These are phyloP conservation scores for Diaporthe batatas DNA, from an alignment of 2,329 filamentous ascomycete species.

Conservation along the genomic window DNA sequence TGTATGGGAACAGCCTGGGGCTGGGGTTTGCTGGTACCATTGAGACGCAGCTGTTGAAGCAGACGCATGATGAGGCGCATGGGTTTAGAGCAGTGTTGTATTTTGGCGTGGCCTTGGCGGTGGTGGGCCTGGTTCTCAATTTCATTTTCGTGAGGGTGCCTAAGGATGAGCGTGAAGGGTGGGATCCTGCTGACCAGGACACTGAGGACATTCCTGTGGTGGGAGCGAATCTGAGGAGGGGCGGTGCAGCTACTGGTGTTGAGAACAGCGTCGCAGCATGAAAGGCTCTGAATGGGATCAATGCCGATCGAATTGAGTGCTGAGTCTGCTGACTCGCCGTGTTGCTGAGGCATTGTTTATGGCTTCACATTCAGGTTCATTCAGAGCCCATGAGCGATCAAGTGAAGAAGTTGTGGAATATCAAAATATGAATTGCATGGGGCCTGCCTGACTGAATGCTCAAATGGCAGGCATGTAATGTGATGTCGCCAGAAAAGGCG, in stretches of 20 bases:
- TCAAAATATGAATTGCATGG: background rate
- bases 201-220: constrained; percentile 12
- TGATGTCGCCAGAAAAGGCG: background rate
- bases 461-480: background rate
- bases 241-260: constrained; percentile 20
- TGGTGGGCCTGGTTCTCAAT: constrained; percentile 52
- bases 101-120: constrained; percentile 54
- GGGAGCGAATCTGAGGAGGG: constrained; percentile 2
- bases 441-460: background rate
- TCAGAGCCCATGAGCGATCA: too few species aligned
- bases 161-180: constrained; percentile 55
- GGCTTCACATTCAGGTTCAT: too few species aligned
- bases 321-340: too few species aligned
- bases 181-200: constrained; percentile 43
- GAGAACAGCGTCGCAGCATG: constrained; percentile 14
- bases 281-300: background rate
- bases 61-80: constrained; percentile 45
- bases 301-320: background rate
- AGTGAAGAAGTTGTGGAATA: background rate
- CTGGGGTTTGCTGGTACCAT: constrained; percentile 53
- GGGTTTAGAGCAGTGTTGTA: constrained; percentile 58
- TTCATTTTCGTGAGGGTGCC: constrained; percentile 56
- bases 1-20: constrained; percentile 51
- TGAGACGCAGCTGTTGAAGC: constrained; percentile 46
- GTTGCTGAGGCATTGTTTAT: too few species aligned